Percentiles rank a stretch among this genome's conserved stretches.
These are phyloP conservation scores for Phaffomyces antillensis DNA, from an alignment of 805 yeast species.

Conservation along the genomic window DNA sequence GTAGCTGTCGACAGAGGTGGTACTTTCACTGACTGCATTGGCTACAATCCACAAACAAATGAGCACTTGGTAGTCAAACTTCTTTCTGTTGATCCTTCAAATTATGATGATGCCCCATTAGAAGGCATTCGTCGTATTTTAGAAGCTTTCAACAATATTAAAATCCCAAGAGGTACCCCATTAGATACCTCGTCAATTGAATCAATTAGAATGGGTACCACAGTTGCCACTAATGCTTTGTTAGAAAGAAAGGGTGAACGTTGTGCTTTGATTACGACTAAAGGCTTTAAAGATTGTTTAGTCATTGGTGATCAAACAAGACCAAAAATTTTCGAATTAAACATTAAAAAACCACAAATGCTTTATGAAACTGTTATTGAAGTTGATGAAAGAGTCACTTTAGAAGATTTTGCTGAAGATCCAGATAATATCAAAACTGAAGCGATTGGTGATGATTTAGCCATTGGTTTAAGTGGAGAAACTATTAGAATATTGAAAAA, in stretches of 20 bases:
- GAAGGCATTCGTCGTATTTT: slow-evolving; percentile 83
- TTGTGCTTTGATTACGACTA: slow-evolving; percentile 80
- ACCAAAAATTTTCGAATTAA: slow-evolving; percentile 81
- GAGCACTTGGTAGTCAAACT: slow-evolving; percentile 48
- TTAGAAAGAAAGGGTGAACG: slow-evolving; percentile 88
- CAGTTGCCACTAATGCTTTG: slow-evolving; percentile 93
- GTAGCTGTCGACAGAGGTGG: slow-evolving; percentile 70
- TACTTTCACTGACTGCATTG: slow-evolving; percentile 67
- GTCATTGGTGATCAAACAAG: slow-evolving; percentile 87
- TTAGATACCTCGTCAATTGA: slow-evolving; percentile 59
- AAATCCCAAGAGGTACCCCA: slow-evolving; percentile 52
- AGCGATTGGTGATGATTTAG: slow-evolving; percentile 28
- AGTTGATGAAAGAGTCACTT: slow-evolving; percentile 83
- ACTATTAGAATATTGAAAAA: slow-evolving; percentile 46
- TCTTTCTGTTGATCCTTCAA: slow-evolving; percentile 81
- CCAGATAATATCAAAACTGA: slow-evolving; percentile 32
- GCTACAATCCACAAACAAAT: slow-evolving; percentile 46
- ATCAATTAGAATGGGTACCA: slow-evolving; percentile 83
- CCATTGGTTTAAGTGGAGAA: slow-evolving; percentile 63
- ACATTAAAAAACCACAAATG: slow-evolving; percentile 63
- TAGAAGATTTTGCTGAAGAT: slow-evolving; percentile 75
- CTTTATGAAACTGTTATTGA: slow-evolving; percentile 74
- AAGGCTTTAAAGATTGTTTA: slow-evolving; percentile 80
- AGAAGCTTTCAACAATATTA: slow-evolving; percentile 46
- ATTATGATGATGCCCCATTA: slow-evolving; percentile 84